phyloP scores from a whole-genome alignment of 306 rosid genomes.

The Glycyrrhiza uralensis region DNA sequence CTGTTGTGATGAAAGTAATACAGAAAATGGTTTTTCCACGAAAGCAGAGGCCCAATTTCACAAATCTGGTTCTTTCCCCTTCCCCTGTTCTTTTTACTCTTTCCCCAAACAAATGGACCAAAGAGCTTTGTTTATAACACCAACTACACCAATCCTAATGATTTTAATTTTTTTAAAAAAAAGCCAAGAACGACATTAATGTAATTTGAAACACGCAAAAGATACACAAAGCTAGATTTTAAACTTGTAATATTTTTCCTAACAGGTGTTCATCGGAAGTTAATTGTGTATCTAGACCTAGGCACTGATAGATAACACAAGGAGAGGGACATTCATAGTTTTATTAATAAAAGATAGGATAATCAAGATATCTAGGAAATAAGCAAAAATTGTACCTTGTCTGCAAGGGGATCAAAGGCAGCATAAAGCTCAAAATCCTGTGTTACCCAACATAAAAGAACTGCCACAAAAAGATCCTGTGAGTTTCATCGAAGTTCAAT shows the following conservation, averaged over 20 bases:
- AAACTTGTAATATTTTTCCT: not conserved
- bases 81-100: not conserved
- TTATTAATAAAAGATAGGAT: not conserved
- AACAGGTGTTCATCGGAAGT: not conserved
- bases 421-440: constrained; percentile 99
- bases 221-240: not conserved
- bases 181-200: not conserved
- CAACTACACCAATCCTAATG: not conserved
- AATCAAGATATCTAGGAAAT: not conserved
- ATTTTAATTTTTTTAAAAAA: not conserved
- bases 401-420: constrained; percentile 98
- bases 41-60: not conserved
- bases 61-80: not conserved
- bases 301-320: not conserved
- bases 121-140: not conserved
- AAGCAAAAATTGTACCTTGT: constrained; percentile 57
- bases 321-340: not conserved
- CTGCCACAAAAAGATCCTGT: constrained; percentile 43
- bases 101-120: not conserved
- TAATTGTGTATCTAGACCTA: constrained; percentile 1
- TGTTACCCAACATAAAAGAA: constrained; percentile 96
- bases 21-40: not conserved
- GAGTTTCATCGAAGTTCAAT: constrained; percentile 23
- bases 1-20: not conserved
- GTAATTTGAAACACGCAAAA: not conserved